phyloP scores from a whole-genome alignment of 306 rosid genomes.

The Sicyos baderoa region DNA sequence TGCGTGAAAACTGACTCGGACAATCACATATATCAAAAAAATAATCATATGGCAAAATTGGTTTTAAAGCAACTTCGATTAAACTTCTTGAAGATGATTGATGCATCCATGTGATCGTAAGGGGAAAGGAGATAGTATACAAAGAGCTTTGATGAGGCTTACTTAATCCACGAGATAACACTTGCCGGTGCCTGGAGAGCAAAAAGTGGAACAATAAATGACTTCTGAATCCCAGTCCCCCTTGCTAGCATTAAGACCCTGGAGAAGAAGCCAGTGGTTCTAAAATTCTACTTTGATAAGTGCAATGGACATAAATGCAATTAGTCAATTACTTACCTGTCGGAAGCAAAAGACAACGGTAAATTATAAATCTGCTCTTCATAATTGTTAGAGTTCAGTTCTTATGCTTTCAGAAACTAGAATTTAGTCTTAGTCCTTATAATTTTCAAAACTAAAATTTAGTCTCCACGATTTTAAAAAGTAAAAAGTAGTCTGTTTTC shows the following conservation, averaged over 20 bases:
- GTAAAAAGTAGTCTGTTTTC: no score
- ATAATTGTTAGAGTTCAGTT: no score
- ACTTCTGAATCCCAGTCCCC: slow-evolving; percentile 74
- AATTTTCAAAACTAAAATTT: no score
- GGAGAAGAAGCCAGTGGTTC: slow-evolving; percentile 14
- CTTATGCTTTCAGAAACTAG: no score
- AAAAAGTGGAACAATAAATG: slow-evolving; percentile 67
- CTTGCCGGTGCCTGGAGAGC: slow-evolving; percentile 73
- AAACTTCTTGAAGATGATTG: not conserved
- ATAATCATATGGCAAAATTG: no score
- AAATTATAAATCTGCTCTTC: no score
- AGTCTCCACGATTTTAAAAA: no score
- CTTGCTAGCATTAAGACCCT: slow-evolving; percentile 61
- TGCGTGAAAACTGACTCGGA: no score
- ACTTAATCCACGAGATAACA: slow-evolving; percentile 70
- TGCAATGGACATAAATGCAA: not conserved
- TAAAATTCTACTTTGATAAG: not conserved
- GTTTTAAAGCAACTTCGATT: not conserved
- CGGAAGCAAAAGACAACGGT: not conserved
- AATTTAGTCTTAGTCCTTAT: no score
- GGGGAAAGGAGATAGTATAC: not conserved
- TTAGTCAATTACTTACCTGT: not conserved
- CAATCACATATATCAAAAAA: no score
- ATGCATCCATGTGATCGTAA: not conserved
- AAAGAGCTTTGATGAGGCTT: slow-evolving; percentile 20